phyloP scores from a whole-genome alignment of 371 early-diverging fungal species.

The Pancytospora philotis region DNA sequence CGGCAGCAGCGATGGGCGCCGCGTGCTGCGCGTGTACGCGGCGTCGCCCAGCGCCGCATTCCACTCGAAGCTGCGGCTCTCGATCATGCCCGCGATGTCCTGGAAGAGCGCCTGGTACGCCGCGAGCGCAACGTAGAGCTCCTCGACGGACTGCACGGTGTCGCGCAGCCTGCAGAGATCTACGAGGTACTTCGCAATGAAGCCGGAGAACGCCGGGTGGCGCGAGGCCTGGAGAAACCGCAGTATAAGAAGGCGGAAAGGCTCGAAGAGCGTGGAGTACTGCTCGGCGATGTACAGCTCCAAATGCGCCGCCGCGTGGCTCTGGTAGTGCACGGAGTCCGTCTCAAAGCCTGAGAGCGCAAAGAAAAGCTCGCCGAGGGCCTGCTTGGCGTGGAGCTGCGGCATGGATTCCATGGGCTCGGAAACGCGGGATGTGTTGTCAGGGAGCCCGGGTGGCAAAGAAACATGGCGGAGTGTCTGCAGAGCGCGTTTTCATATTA shows the following conservation, averaged over 20 bases:
- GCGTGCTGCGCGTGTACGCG: no score
- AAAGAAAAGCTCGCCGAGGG: slow-evolving; percentile 7
- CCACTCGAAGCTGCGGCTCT: no score
- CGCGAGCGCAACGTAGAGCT: background rate
- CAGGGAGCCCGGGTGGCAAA: no score
- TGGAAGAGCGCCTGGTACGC: background rate
- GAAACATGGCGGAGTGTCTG: no score
- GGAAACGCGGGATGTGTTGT: no score
- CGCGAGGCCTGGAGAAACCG: background rate
- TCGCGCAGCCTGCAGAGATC: background rate
- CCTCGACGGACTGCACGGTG: background rate
- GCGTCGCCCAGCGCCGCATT: no score
- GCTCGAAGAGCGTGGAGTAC: background rate
- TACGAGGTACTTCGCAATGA: background rate
- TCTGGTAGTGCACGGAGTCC: background rate
- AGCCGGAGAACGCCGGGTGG: background rate
- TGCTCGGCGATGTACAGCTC: background rate
- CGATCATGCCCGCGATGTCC: background rate
- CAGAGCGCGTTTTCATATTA: no score
- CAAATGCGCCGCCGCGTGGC: background rate
- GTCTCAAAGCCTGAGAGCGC: slow-evolving; percentile 7
- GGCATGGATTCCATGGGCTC: no score
- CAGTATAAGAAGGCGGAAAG: background rate
- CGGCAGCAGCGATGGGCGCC: background rate
- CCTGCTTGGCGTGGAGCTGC: background rate